Base-by-base conservation (phyloP, 805 yeast species). In the Pichia scutulata region DNA sequence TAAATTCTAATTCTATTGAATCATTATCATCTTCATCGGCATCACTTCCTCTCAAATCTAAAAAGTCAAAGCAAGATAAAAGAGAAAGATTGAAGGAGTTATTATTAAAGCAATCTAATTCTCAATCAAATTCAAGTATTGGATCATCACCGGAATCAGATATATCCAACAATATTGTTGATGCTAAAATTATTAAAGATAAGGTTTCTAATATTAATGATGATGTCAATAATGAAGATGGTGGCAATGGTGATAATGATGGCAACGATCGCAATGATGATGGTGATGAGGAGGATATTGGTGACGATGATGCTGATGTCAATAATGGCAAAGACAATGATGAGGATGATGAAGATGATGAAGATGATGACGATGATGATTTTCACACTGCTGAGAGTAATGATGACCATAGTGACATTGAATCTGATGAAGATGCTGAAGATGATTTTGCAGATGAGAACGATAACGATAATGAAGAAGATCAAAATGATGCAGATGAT, bases 31-130 rank as follows among this genome's bases (percentile, higher is more conserved):
- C 22, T 8, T 10, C 37, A 33, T 3, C 26, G 7, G 22, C 22
- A 21, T 16, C n/a, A 9, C n/a, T 8, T 26, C 25, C 4, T 28
- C 14, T 12, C 39, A n/a, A 63, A 76, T 55, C 70, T 76, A 7
- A 77, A 75, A 58, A 72, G 73, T 22, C 41, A 41, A 48, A 28
- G 3, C 37, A 26, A 6, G 47, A 50, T 44, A 28, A 43, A 30
- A 50, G 52, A 19, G 45, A 45, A 14, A 49, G 49, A 48, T 25
- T 54, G 25, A 54, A 51, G n/a, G 33, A 22, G 24, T 10, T 53
- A 25, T 41, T 54, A 23, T 24, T 53, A 5, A 23, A 43, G 14
- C 44, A 49, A n/a, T 52, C 57, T 7, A 45, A 44, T 12, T 33
- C 19, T 7, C 37, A 33, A 7, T 5, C 37, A 33, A 33, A 33